phyloP scores from a whole-genome alignment of 371 early-diverging fungal species.

The Rhizopus sp. region DNA sequence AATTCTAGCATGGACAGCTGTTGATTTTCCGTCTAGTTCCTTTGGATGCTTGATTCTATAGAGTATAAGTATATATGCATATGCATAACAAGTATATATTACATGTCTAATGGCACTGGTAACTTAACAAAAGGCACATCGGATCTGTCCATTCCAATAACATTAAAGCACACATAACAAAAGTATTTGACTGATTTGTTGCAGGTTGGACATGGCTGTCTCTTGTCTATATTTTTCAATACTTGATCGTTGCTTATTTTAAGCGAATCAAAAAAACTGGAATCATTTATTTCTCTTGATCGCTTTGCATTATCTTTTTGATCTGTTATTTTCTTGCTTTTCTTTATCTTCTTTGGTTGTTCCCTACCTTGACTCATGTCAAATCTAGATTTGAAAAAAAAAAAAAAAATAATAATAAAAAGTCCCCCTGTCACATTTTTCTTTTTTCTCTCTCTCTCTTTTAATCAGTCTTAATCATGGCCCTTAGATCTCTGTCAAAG shows the following conservation, averaged over 20 bases:
- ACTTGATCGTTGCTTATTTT: slow-evolving; percentile 42
- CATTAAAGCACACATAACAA: slow-evolving; percentile 71
- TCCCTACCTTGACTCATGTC: slow-evolving; percentile 16
- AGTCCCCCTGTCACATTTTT: slow-evolving; percentile 14
- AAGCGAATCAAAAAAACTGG: slow-evolving; percentile 32
- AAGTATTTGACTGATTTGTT: slow-evolving; percentile 70
- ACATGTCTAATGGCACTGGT: slow-evolving; percentile 81
- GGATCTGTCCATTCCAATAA: slow-evolving; percentile 54
- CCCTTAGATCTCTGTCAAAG: slow-evolving; percentile 17
- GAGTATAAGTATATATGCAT: background rate
- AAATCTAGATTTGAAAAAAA: too few relatives aligned
- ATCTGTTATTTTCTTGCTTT: background rate
- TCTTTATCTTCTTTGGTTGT: background rate
- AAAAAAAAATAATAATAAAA: slow-evolving; percentile 1
- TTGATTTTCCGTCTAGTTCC: slow-evolving; percentile 85
- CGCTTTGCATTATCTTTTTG: slow-evolving; percentile 17
- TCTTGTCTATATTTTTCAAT: slow-evolving; percentile 33
- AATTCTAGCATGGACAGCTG: slow-evolving; percentile 82
- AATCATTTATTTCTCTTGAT: slow-evolving; percentile 10
- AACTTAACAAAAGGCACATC: slow-evolving; percentile 67
- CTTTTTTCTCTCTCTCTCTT: slow-evolving; percentile 8
- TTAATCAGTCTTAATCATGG: slow-evolving; percentile 9
- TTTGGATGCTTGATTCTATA: slow-evolving; percentile 75
- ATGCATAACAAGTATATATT: slow-evolving; percentile 22
- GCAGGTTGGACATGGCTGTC: slow-evolving; percentile 61